phyloP scores from a whole-genome alignment of 176 grass and related monocot species.

The Avena insularis region DNA sequence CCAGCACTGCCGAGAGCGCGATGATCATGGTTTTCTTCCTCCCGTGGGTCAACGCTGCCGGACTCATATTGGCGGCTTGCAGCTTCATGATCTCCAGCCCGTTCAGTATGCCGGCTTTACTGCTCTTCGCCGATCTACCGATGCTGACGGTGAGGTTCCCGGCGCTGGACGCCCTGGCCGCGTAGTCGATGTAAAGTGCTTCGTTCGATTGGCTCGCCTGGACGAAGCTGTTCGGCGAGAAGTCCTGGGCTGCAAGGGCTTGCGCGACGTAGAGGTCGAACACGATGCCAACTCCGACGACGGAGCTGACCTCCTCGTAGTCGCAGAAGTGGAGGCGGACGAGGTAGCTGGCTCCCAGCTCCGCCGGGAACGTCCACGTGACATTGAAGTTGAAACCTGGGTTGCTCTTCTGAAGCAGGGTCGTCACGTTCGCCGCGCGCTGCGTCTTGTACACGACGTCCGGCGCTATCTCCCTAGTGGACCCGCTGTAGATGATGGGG shows the following conservation, averaged over 20 bases:
- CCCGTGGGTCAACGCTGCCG: background rate
- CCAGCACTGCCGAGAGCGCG: constrained; percentile 44
- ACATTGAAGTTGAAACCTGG: constrained; percentile 49
- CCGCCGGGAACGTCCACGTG: constrained; percentile 65
- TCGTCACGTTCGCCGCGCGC: constrained; percentile 29
- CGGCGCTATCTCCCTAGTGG: constrained; percentile 48
- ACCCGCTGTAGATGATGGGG: background rate
- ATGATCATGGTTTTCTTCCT: background rate
- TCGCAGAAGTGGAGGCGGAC: constrained; percentile 80
- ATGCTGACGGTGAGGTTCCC: constrained; percentile 63
- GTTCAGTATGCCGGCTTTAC: constrained; percentile 55
- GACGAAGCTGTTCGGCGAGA: background rate
- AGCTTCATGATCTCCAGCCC: constrained; percentile 88
- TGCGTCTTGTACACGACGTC: constrained; percentile 57
- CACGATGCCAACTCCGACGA: background rate
- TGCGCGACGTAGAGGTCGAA: constrained; percentile 66
- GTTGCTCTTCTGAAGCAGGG: fast-evolving
- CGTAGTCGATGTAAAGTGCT: constrained; percentile 57
- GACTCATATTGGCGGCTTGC: background rate
- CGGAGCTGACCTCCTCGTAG: constrained; percentile 37
- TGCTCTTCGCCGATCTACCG: background rate
- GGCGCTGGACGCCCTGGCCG: background rate
- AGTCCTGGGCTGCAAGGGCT: background rate
- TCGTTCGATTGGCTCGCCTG: background rate
- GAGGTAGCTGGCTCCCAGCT: constrained; percentile 43